Percentiles rank a stretch among this genome's conserved stretches.
phyloP scores from a whole-genome alignment of 352 stramenopile species.

The Phytophthora sp. region DNA sequence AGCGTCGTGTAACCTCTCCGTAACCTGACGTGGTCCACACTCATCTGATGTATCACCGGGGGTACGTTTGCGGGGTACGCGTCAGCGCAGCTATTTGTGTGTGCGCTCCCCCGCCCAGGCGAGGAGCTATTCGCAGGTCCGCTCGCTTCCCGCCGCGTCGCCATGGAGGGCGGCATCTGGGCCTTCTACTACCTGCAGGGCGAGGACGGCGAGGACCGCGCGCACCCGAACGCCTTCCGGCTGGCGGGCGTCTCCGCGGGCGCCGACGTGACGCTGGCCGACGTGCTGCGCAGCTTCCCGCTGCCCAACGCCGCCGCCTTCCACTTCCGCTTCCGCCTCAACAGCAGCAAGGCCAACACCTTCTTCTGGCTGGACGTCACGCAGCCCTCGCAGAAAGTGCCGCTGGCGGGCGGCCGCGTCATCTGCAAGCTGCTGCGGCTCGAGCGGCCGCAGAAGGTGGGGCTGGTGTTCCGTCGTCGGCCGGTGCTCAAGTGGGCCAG shows the following conservation, averaged over 20 bases:
- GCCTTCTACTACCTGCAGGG: constrained; percentile 91
- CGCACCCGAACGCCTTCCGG: constrained; percentile 84
- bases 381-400: constrained; percentile 63
- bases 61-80: too few species aligned
- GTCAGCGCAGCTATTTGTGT: constrained; percentile 13
- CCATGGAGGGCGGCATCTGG: constrained; percentile 56
- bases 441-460: constrained; percentile 52
- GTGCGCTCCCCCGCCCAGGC: neutral
- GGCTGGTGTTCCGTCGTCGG: constrained; percentile 77
- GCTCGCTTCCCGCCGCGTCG: constrained; percentile 12
- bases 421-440: constrained; percentile 87
- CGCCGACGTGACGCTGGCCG: constrained; percentile 68
- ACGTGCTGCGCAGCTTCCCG: constrained; percentile 74
- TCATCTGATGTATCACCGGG: neutral
- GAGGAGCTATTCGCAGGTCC: constrained; percentile 14
- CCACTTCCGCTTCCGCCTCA: constrained; percentile 90
- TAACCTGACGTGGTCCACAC: constrained; percentile 16
- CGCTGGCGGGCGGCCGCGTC: constrained; percentile 73
- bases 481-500: constrained; percentile 70
- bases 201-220: constrained; percentile 84
- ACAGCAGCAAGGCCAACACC: constrained; percentile 54
- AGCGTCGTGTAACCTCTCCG: neutral
- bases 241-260: constrained; percentile 21
- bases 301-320: constrained; percentile 55
- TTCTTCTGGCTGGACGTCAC: constrained; percentile 87